Evolutionary conservation across 2,329 filamentous ascomycete genomes (phyloP).

Genomic region (Fusarium acutatum): DNA sequence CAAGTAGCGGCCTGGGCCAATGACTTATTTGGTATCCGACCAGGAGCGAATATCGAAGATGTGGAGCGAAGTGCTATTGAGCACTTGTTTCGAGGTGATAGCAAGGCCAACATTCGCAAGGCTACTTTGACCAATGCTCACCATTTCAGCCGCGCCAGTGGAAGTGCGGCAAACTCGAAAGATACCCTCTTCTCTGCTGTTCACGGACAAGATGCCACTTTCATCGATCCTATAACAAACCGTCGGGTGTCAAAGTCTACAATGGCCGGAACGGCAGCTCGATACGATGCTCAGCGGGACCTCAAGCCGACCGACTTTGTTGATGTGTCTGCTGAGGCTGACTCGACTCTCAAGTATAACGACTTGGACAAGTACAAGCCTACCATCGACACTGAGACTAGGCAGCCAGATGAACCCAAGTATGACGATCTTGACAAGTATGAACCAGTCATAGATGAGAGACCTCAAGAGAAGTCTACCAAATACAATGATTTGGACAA

Average conservation of each 20-base stretch:
- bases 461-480: constrained; percentile 36
- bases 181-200: constrained; percentile 36
- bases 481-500: constrained; percentile 50
- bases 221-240: constrained; percentile 69
- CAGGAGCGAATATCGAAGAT: constrained; percentile 55
- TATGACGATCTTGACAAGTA: constrained; percentile 50
- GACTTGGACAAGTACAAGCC: constrained; percentile 51
- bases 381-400: constrained; percentile 37
- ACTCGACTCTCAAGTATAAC: constrained; percentile 43
- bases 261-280: constrained; percentile 29
- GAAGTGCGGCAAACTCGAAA: constrained; percentile 32
- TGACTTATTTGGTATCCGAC: constrained; percentile 49
- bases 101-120: constrained; percentile 42
- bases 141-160: constrained; percentile 39
- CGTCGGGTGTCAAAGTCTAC: constrained; percentile 52
- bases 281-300: constrained; percentile 47
- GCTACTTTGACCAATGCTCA: constrained; percentile 47
- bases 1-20: constrained; percentile 49
- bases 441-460: constrained; percentile 45
- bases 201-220: constrained; percentile 15
- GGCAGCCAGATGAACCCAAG: constrained; percentile 27
- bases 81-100: constrained; percentile 51
- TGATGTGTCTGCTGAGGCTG: constrained; percentile 26
- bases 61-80: constrained; percentile 56
- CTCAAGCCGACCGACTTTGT: constrained; percentile 47